Conservation (phyloP, 768 basidiomycete genomes). For the Rhizopogon sp. region DNA sequence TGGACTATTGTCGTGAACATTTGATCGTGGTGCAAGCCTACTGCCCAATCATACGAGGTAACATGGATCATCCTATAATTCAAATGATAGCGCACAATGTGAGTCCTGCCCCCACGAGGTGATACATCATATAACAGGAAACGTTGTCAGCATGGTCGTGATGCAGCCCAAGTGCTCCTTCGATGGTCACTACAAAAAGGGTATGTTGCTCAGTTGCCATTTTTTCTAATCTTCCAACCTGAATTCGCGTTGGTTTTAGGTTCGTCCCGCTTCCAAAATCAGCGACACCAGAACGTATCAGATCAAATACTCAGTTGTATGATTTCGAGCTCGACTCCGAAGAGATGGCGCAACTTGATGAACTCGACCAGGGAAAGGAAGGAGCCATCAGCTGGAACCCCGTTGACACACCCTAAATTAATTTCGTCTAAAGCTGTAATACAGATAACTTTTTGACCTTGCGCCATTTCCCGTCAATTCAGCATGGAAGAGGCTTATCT, state of each 20-base stretch:
- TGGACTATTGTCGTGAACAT: constrained; percentile 62
- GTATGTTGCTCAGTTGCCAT: constrained; percentile 33
- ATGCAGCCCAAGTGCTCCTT: constrained; percentile 76
- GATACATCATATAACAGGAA: neutral
- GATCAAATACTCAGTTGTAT: constrained; percentile 67
- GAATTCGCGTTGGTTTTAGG: constrained; percentile 29
- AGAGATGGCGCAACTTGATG: constrained; percentile 64
- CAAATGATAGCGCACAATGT: constrained; percentile 57
- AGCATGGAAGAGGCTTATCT: neutral
- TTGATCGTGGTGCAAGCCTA: constrained; percentile 69
- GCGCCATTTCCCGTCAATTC: neutral
- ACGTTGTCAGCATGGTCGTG: constrained; percentile 43
- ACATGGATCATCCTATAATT: constrained; percentile 49
- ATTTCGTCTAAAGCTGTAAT: too few relatives aligned
- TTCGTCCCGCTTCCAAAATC: constrained; percentile 84
- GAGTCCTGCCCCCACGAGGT: constrained; percentile 2
- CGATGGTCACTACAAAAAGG: constrained; percentile 89
- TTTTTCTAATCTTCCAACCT: neutral
- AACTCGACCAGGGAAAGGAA: constrained; percentile 63
- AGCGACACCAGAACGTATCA: constrained; percentile 62
- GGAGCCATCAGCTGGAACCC: constrained; percentile 88
- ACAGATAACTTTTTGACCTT: neutral
- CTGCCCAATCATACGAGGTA: constrained; percentile 65
- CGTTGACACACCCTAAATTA: constrained; percentile 39
- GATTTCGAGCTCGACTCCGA: constrained; percentile 65